Evolutionary conservation across 73 alveolate species (phyloP), one percentile per base, ranked within the genome.

Genomic region (Symbiodinium natans): DNA sequence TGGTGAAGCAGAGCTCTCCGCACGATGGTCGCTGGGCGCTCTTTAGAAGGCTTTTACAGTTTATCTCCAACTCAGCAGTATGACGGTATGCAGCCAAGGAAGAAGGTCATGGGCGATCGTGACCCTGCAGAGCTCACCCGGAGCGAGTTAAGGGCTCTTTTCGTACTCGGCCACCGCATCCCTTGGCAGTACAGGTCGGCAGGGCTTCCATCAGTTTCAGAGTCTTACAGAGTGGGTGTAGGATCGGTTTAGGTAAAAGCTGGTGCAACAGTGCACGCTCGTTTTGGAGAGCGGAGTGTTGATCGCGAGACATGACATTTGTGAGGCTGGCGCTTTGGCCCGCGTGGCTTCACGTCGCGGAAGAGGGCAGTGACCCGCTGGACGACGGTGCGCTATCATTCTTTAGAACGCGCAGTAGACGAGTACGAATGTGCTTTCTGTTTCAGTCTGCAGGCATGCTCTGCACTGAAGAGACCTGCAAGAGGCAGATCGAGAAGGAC

Each of bases 141-240:
- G 38, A 71, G 71, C 83, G 83, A 86, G 54, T 36, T 86, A 82
- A 48, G 93, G n/a, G 93, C 41, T 10, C 93, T 86, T 2, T 86
- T 86, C 82, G 48, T 42, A n/a, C 52, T 86, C 33, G 93, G 54
- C 25, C 83, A 86, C 52, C 93, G 93, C 82, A 86, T 86, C 52
- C 93, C 93, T 27, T 86, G 93, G 93, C 93, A 86, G 41, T 86
- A 86, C 93, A 86, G 93, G 93, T 36, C 29, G 40, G 41, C 2
- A n/a, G n/a, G n/a, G n/a, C n/a, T n/a, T n/a, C n/a, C n/a, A n/a
- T n/a, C n/a, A n/a, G n/a, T n/a, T n/a, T n/a, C n/a, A n/a, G n/a
- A n/a, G n/a, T n/a, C n/a, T n/a, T n/a, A n/a, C n/a, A n/a, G n/a
- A n/a, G n/a, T n/a, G n/a, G n/a, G n/a, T n/a, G n/a, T n/a, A n/a